Percentiles rank a stretch among this genome's conserved stretches.
These are phyloP conservation scores for Cupressus sempervirens DNA, from an alignment of 75 land plant genomes.

Conservation along the genomic window DNA sequence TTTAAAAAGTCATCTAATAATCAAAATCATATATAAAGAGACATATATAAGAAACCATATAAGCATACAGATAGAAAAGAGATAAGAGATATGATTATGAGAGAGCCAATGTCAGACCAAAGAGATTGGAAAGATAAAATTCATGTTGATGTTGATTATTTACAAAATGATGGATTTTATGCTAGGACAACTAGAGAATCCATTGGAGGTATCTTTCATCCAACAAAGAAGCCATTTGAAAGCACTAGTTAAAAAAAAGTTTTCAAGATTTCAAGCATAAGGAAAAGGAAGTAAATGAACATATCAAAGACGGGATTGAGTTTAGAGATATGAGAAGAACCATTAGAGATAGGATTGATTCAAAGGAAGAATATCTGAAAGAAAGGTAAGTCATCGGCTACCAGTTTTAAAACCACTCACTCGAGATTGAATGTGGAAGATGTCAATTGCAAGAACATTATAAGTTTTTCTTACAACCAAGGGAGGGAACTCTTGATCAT, in stretches of 20 bases:
- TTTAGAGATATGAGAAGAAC: neutral
- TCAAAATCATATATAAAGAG: neutral
- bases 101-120: neutral
- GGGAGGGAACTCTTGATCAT: too few species aligned
- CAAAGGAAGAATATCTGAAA: slow-evolving; percentile 4
- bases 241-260: neutral
- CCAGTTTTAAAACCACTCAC: too few species aligned
- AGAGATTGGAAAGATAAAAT: neutral
- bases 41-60: neutral
- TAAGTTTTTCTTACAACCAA: too few species aligned
- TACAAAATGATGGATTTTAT: neutral
- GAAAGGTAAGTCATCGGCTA: too few species aligned
- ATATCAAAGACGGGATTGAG: neutral
- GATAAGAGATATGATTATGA: neutral
- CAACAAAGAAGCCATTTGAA: neutral
- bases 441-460: too few species aligned
- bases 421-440: too few species aligned
- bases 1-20: neutral
- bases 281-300: neutral
- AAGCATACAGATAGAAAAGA: neutral
- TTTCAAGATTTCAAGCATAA: neutral
- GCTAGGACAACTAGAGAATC: neutral
- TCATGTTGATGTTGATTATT: neutral
- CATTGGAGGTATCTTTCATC: neutral
- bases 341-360: neutral